phyloP scores from a whole-genome alignment of 148 eudicot species.

The Nyssa sinensis region DNA sequence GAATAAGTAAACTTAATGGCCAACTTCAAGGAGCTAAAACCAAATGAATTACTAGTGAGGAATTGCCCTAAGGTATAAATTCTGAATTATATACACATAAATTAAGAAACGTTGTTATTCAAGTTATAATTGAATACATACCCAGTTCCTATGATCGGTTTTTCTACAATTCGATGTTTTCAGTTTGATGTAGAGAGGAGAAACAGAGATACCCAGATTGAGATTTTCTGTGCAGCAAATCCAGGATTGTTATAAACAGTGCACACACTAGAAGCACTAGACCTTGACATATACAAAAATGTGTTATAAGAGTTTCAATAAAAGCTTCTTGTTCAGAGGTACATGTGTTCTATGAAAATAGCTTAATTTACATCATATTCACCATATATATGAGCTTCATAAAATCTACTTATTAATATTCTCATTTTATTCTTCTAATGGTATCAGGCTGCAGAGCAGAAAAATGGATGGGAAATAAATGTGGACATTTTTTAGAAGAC shows the following conservation, averaged over 20 bases:
- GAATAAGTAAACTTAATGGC: too few relatives aligned
- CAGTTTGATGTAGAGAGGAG: slow-evolving; percentile 49
- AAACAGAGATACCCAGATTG: slow-evolving; percentile 27
- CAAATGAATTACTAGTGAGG: slow-evolving; percentile 26
- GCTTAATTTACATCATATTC: neutral
- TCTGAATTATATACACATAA: neutral
- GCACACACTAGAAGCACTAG: slow-evolving; percentile 34
- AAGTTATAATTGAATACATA: too few relatives aligned
- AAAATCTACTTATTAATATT: neutral
- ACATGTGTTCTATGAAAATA: neutral
- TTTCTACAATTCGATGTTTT: neutral
- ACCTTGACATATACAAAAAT: slow-evolving; percentile 46
- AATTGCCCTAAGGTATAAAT: slow-evolving; percentile 33
- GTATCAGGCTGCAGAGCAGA: slow-evolving; percentile 31
- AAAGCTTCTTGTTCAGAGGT: slow-evolving; percentile 56
- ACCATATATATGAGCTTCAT: too few relatives aligned
- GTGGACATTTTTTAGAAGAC: neutral
- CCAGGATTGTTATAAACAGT: slow-evolving; percentile 48
- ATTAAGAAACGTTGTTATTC: too few relatives aligned
- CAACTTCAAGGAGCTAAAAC: slow-evolving; percentile 28
- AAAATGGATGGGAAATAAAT: neutral
- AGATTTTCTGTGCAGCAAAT: slow-evolving; percentile 39
- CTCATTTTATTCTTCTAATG: neutral
- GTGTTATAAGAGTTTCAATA: slow-evolving; percentile 43
- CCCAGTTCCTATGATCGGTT: neutral